These are phyloP conservation scores for Globisporangium middletonii DNA, from an alignment of 352 stramenopile genomes.

Conservation along the genomic window DNA sequence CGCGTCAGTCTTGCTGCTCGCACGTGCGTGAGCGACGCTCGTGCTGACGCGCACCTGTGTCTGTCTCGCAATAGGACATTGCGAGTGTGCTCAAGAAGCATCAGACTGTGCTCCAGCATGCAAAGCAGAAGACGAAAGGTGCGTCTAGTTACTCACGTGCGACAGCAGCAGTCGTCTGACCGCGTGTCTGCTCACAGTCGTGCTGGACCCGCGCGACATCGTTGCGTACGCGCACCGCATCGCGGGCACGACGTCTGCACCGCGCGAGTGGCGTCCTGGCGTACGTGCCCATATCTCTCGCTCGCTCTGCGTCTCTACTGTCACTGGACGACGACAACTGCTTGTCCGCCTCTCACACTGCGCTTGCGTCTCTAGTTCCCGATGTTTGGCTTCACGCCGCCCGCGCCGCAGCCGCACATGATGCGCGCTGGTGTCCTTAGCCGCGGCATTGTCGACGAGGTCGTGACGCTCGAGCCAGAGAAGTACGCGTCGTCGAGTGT, in stretches of 20 bases:
- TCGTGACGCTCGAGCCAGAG: constrained; percentile 63
- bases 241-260: constrained; percentile 66
- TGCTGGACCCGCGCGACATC: constrained; percentile 60
- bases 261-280: constrained; percentile 67
- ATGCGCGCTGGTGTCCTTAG: constrained; percentile 80
- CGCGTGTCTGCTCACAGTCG: constrained; percentile 19
- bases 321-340: neutral
- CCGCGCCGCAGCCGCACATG: constrained; percentile 80
- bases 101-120: constrained; percentile 44
- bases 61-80: constrained; percentile 29
- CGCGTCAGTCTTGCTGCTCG: neutral
- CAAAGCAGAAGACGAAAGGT: constrained; percentile 55
- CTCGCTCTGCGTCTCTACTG: neutral
- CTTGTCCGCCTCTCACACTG: too few relatives aligned
- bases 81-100: constrained; percentile 66
- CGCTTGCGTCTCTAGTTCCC: constrained; percentile 38
- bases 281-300: constrained; percentile 23
- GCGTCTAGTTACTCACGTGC: too few relatives aligned
- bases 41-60: too few relatives aligned
- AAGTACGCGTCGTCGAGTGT: constrained; percentile 52
- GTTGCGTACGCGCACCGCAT: constrained; percentile 81
- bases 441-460: constrained; percentile 72
- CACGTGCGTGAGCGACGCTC: neutral
- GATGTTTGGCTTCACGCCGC: constrained; percentile 85
- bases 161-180: too few relatives aligned